Conservation (phyloP, 2,329 filamentous ascomycete species). For the Fusarium concolor region DNA sequence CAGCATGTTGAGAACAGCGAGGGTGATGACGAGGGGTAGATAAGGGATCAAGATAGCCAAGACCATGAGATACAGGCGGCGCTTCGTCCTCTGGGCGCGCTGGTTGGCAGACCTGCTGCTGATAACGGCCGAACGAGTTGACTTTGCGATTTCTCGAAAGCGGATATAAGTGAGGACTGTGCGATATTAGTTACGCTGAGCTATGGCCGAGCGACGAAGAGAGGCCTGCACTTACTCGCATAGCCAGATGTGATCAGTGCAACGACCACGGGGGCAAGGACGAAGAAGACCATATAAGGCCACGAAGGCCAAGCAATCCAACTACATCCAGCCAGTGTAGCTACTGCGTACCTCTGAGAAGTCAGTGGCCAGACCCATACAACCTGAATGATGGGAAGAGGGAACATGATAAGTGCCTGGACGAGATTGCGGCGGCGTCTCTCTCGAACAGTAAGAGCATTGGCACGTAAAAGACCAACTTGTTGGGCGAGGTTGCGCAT, state of each 20-base stretch:
- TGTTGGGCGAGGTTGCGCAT: conserved; percentile 65
- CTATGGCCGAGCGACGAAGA: neutral
- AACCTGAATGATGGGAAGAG: conserved; percentile 62
- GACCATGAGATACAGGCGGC: conserved; percentile 67
- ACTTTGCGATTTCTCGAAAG: conserved; percentile 59
- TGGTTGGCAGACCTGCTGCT: conserved; percentile 55
- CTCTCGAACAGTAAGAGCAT: conserved; percentile 56
- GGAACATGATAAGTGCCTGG: conserved; percentile 67
- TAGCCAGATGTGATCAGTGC: conserved; percentile 59
- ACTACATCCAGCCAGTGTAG: conserved; percentile 62
- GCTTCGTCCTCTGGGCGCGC: conserved; percentile 61
- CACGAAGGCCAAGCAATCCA: conserved; percentile 59
- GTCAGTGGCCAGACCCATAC: conserved; percentile 61
- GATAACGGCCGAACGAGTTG: conserved; percentile 55
- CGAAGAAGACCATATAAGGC: conserved; percentile 62
- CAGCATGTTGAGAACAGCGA: conserved; percentile 57
- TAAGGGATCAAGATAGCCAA: conserved; percentile 64
- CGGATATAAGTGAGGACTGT: conserved; percentile 61
- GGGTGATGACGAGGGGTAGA: conserved; percentile 59
- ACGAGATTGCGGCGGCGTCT: conserved; percentile 55
- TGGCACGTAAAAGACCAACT: conserved; percentile 59
- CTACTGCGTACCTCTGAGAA: conserved; percentile 61
- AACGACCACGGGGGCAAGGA: conserved; percentile 59
- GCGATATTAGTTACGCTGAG: neutral
- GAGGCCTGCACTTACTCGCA: conserved; percentile 56